Evolutionary conservation across 768 basidiomycete species (phyloP).

Genomic region (Suillus spraguei): DNA sequence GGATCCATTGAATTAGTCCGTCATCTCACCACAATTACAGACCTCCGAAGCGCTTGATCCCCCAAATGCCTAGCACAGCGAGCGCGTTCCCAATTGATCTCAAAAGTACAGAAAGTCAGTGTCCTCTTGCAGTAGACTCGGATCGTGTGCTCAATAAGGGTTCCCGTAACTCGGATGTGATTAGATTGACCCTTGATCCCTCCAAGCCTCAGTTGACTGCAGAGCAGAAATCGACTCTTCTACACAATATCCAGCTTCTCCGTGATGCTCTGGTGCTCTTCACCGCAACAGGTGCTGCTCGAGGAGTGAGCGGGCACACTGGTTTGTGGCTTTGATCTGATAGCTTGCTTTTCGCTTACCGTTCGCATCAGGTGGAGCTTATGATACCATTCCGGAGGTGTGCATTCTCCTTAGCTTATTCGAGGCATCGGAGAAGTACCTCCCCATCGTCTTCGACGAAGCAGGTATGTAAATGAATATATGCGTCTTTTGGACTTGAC

Average conservation of each 20-base stretch:
- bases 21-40: conserved; percentile 4
- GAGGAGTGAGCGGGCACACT: conserved; percentile 87
- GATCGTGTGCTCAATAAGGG: conserved; percentile 8
- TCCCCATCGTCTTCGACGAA: conserved; percentile 78
- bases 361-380: conserved; percentile 51
- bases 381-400: conserved; percentile 84
- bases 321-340: conserved; percentile 37
- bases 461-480: conserved; percentile 55
- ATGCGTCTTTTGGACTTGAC: background rate
- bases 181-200: conserved; percentile 74
- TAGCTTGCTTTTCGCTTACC: conserved; percentile 19
- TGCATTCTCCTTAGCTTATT: conserved; percentile 78
- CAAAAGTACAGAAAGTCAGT: conserved; percentile 70
- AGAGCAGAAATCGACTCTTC: conserved; percentile 62
- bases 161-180: conserved; percentile 8
- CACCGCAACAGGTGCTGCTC: conserved; percentile 82
- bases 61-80: conserved; percentile 41
- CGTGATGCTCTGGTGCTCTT: conserved; percentile 87
- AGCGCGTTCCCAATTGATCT: conserved; percentile 77
- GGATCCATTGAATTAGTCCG: conserved; percentile 10
- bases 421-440: conserved; percentile 58
- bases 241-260: conserved; percentile 75
- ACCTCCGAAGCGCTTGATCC: conserved; percentile 1
- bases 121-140: background rate
- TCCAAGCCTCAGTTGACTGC: conserved; percentile 58